Percentiles rank a stretch among this genome's conserved stretches.
phyloP scores from a whole-genome alignment of 257 asterid species.

The Plantago major region DNA sequence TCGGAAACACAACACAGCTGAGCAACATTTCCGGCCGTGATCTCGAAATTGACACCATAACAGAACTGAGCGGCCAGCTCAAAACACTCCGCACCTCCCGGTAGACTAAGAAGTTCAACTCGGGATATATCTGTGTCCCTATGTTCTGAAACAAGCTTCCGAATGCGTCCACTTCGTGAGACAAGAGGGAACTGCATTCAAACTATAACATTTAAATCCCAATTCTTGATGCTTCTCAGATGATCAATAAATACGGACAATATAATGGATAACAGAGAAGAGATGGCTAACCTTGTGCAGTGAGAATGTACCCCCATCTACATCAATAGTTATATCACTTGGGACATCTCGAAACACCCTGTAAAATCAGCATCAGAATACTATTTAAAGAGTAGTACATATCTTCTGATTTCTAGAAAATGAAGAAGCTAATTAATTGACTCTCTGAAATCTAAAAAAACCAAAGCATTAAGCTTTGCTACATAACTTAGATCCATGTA shows the following conservation, averaged over 20 bases:
- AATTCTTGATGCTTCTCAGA: too few species aligned
- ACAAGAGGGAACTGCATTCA: slow-evolving; percentile 86
- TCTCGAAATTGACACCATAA: slow-evolving; percentile 87
- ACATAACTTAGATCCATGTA: neutral
- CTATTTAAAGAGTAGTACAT: neutral
- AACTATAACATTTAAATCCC: neutral
- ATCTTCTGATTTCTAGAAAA: too few species aligned
- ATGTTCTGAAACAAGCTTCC: slow-evolving; percentile 75
- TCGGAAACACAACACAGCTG: slow-evolving; percentile 72
- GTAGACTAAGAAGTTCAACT: slow-evolving; percentile 70
- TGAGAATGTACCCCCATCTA: slow-evolving; percentile 66
- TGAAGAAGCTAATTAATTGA: too few species aligned
- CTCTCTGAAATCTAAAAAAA: neutral
- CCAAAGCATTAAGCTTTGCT: too few species aligned
- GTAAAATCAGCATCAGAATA: slow-evolving; percentile 16
- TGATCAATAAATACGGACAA: neutral
- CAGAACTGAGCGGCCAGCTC: slow-evolving; percentile 93
- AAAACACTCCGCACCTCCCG: slow-evolving; percentile 83
- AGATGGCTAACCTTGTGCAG: slow-evolving; percentile 65
- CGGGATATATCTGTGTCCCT: slow-evolving; percentile 59
- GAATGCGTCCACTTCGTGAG: slow-evolving; percentile 82
- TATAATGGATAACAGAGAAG: neutral
- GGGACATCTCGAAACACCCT: slow-evolving; percentile 97
- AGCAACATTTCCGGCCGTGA: slow-evolving; percentile 76
- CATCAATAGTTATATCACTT: slow-evolving; percentile 80